Base-by-base conservation (phyloP, 805 yeast genomes). In the Saccharomycopsis lassenensis region DNA sequence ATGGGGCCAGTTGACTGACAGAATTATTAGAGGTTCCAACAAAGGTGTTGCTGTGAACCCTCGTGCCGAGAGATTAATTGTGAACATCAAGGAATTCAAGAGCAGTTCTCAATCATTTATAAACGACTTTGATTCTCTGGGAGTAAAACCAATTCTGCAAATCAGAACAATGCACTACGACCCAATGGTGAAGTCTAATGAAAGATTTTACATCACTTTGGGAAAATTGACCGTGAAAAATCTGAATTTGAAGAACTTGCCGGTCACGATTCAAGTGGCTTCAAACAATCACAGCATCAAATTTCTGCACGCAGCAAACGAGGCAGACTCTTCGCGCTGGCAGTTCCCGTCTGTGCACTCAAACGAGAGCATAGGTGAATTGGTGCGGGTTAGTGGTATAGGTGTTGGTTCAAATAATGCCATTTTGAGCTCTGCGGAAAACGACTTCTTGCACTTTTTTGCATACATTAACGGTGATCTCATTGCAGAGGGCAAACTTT, bases 1-100 rank as follows among this genome's bases (percentile, higher is more conserved):
- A 33, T 85, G 95, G 95, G 95, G 95, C 58, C 87, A 79, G 44
- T 58, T 82, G 34, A 70, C 80, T 16, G 85, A 83, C 48, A 63
- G 93, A 48, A 80, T 85, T 42, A 77, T 85, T 45, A 54, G 71
- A 11, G 91, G 93, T 18, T 71, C 87, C 1, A 71, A 66, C 39
- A 70, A 69, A 37, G 94, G 94, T 45, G 72, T 83, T 36, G 89
- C 87, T 3, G 69, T 81, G 20, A 81, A 83, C 43, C 86, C 89
- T 19, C 67, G 93, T 54, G 85, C 91, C 3, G 87, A 79, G 48
- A 67, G 65, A 40, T 61, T 85, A 45, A 66, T 72, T 23, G 68
- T 82, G 7, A 67, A 87, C 1, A 71, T 84, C 31, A 83, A 82
- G 54, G 94, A 83, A 52, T 70, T 81, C 49, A 71, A 69, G 51